Evolutionary conservation across 2,329 filamentous ascomycete genomes (phyloP).

Genomic region (Colletotrichum spinosum): DNA sequence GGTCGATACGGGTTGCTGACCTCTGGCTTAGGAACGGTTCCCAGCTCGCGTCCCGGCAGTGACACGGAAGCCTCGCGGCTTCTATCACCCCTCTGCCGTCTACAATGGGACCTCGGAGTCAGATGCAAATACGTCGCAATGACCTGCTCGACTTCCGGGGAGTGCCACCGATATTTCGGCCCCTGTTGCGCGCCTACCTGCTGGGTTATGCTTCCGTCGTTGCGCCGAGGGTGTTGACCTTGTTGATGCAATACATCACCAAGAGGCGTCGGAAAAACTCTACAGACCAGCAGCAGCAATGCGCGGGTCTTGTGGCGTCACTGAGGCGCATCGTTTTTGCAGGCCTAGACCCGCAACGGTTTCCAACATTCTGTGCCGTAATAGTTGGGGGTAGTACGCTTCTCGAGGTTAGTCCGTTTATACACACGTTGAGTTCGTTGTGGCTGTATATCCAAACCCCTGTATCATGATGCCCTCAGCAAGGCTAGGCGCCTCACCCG

Average conservation of each 20-base stretch:
- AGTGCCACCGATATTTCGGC: conserved; percentile 64
- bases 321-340: conserved; percentile 58
- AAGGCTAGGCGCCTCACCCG: neutral
- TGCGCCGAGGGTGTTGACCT: conserved; percentile 65
- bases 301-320: conserved; percentile 45
- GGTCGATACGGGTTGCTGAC: conserved; percentile 29
- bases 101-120: conserved; percentile 56
- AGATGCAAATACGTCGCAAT: conserved; percentile 35
- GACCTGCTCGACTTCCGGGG: conserved; percentile 38
- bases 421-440: neutral
- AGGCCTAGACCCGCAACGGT: conserved; percentile 66
- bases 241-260: conserved; percentile 63
- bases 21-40: conserved; percentile 24
- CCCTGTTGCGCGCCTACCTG: conserved; percentile 69
- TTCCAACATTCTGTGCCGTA: conserved; percentile 72
- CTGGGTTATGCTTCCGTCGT: conserved; percentile 71
- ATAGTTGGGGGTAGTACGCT: conserved; percentile 70
- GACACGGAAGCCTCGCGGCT: conserved; percentile 31
- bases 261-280: conserved; percentile 41
- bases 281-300: conserved; percentile 34
- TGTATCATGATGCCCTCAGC: conserved; percentile 8
- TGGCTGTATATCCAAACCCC: neutral
- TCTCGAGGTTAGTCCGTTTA: conserved; percentile 62
- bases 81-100: conserved; percentile 44
- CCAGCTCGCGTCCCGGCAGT: conserved; percentile 21